Percentiles rank a stretch among this genome's conserved stretches.
These are phyloP conservation scores for Phytophthora agathidicida DNA, from an alignment of 352 stramenopile genomes.

Conservation along the genomic window DNA sequence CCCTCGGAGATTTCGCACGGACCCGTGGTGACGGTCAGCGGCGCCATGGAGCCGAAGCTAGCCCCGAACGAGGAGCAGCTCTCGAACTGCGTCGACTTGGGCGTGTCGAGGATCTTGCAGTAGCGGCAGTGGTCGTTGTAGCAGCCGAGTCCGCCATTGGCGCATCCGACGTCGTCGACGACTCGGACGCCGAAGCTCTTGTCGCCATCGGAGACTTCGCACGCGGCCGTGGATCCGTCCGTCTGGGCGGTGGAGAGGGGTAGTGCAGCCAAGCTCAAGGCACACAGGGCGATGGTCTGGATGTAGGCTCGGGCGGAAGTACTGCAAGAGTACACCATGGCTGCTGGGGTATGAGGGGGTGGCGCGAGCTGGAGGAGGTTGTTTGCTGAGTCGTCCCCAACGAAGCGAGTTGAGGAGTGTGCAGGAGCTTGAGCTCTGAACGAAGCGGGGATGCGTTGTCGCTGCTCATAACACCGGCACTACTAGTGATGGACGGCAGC, in stretches of 20 bases:
- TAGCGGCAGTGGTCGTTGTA: conserved; percentile 43
- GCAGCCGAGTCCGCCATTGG: conserved; percentile 40
- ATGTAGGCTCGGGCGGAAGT: conserved; percentile 23
- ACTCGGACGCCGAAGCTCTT: conserved; percentile 37
- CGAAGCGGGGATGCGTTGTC: too few relatives aligned
- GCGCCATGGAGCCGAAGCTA: conserved; percentile 21
- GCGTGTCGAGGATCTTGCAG: conserved; percentile 42
- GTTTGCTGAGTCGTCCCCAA: conserved; percentile 11
- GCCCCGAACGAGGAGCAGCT: conserved; percentile 39
- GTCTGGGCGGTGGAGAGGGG: conserved; percentile 5
- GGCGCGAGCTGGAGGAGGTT: conserved; percentile 1
- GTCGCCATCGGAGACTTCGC: conserved; percentile 28
- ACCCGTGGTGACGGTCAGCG: conserved; percentile 18
- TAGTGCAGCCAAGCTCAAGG: conserved; percentile 14
- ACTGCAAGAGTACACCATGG: conserved; percentile 32
- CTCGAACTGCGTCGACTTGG: conserved; percentile 39
- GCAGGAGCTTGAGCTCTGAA: neutral
- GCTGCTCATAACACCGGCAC: too few relatives aligned
- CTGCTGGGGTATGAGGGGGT: neutral
- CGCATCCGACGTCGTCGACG: conserved; percentile 30
- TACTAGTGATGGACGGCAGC: too few relatives aligned
- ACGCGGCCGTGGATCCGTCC: neutral
- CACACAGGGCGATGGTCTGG: conserved; percentile 18
- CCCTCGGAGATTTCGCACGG: conserved; percentile 28
- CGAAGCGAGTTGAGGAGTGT: conserved; percentile 19